phyloP scores from a whole-genome alignment of 2,329 filamentous ascomycete species.

The Diaporthe humulicola region DNA sequence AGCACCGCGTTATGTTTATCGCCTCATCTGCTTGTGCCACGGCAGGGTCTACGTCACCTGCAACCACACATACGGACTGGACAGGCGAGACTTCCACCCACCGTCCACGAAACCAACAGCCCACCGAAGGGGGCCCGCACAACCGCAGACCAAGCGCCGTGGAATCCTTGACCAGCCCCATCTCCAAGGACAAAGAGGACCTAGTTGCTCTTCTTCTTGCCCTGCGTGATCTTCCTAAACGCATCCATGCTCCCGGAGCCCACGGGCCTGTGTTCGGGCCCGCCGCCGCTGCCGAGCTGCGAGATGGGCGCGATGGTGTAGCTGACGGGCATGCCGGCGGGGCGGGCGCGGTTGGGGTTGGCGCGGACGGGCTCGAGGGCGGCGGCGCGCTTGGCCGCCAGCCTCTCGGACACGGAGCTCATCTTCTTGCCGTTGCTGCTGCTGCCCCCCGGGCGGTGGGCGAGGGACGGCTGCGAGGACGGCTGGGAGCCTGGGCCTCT shows the following conservation, averaged over 20 bases:
- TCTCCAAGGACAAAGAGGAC: not conserved
- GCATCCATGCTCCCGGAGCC: conserved; percentile 74
- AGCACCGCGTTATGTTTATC: not conserved
- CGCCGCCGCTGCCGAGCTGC: conserved; percentile 70
- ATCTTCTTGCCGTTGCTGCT: conserved; percentile 35
- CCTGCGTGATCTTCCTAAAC: conserved; percentile 75
- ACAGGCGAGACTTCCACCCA: not conserved
- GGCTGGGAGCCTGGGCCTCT: conserved; percentile 54
- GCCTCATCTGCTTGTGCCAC: not conserved
- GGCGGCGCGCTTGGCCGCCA: conserved; percentile 43
- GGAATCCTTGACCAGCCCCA: not conserved
- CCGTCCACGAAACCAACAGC: not conserved
- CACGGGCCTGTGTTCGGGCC: conserved; percentile 68
- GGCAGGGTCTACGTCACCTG: not conserved
- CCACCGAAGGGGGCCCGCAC: not conserved
- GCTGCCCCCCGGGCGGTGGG: conserved; percentile 59
- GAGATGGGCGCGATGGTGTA: conserved; percentile 71
- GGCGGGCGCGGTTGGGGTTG: conserved; percentile 68
- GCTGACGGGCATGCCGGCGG: conserved; percentile 66
- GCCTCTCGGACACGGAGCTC: conserved; percentile 47
- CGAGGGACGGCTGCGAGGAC: conserved; percentile 54
- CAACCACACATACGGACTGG: not conserved
- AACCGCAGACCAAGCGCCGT: not conserved
- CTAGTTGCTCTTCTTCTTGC: conserved; percentile 65
- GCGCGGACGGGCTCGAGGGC: conserved; percentile 66